These are phyloP conservation scores for Gossypium trilobum DNA, from an alignment of 441 rosid species.

Conservation along the genomic window DNA sequence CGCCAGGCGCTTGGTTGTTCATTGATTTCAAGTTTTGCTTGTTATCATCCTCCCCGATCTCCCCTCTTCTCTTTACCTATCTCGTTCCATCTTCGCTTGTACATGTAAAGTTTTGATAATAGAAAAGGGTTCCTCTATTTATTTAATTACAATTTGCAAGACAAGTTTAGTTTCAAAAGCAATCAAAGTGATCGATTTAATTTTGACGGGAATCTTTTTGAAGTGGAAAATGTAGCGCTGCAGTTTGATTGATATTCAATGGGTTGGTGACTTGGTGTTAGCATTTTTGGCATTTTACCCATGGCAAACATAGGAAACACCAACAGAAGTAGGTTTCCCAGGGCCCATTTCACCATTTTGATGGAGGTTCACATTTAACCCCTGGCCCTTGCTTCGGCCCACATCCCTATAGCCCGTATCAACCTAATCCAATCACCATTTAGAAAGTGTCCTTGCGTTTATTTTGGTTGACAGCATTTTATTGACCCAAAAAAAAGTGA, in stretches of 20 bases:
- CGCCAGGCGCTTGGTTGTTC: conserved; percentile 41
- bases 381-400: background rate
- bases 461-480: no score
- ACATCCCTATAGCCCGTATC: background rate
- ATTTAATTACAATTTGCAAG: background rate
- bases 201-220: background rate
- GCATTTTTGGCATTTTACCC: background rate
- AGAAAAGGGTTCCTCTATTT: background rate
- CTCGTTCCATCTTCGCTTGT: background rate
- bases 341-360: background rate
- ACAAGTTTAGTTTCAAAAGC: background rate
- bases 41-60: background rate
- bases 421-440: background rate
- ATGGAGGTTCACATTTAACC: background rate
- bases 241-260: background rate
- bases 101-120: background rate
- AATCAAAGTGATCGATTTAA: background rate
- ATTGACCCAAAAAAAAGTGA: no score
- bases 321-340: background rate
- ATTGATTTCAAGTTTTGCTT: background rate
- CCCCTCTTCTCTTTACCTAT: background rate
- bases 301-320: no score
- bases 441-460: background rate
- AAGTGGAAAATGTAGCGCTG: background rate
- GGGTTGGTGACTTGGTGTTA: background rate